A percentile compares a stretch with the other conserved stretches of the same genome.
Evolutionary conservation across 2,329 filamentous ascomycete genomes (phyloP).

Genomic region (Fusarium sp.): DNA sequence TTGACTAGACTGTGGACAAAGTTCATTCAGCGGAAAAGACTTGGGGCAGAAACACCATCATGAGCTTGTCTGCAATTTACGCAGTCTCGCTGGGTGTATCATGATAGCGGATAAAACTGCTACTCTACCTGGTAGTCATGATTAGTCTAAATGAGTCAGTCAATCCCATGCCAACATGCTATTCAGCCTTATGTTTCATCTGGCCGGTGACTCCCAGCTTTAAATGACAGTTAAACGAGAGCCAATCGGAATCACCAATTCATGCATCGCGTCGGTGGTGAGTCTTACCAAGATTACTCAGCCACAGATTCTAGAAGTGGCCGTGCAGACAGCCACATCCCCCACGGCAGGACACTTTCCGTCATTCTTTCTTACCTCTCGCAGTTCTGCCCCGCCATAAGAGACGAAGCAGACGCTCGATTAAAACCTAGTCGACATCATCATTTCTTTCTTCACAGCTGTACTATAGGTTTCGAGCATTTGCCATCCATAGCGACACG

Average conservation of each 20-base stretch:
- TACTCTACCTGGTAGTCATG: not conserved
- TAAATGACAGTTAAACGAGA: not conserved
- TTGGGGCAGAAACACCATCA: not conserved
- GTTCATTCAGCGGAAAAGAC: not conserved
- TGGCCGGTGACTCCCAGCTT: conserved; percentile 33
- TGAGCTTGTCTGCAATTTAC: not conserved
- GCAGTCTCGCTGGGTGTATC: not conserved
- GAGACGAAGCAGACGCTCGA: conserved; percentile 10
- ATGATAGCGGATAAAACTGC: not conserved
- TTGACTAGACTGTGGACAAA: not conserved
- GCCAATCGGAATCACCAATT: conserved; percentile 28
- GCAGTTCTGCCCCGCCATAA: conserved; percentile 43
- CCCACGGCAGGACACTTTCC: conserved; percentile 28
- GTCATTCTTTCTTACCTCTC: conserved; percentile 4
- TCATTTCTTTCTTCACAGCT: conserved; percentile 19
- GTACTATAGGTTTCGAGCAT: not conserved
- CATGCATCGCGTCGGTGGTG: conserved; percentile 2
- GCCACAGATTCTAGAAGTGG: conserved; percentile 24
- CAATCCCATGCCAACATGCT: not conserved
- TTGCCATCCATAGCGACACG: not conserved
- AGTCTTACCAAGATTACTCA: conserved; percentile 36
- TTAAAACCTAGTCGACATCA: conserved; percentile 47
- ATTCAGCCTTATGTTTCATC: not conserved
- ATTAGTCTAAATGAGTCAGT: conserved; percentile 26
- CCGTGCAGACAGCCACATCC: conserved; percentile 22